Conservation (phyloP, 257 asterid genomes). For the Solanum gracilifrons region DNA sequence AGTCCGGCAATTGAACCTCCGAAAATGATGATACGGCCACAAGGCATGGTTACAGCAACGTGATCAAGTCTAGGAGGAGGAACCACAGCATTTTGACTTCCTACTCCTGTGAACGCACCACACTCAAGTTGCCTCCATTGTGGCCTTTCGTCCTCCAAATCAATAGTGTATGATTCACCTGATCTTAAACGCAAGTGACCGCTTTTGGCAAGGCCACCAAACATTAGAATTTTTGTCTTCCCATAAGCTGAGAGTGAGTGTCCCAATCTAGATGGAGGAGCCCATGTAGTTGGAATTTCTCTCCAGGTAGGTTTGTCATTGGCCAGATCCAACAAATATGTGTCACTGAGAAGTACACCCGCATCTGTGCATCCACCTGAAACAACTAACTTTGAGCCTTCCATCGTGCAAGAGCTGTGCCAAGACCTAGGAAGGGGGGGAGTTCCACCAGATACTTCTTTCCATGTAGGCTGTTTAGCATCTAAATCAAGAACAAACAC, state of each 20-base stretch:
- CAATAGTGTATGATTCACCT: conserved; percentile 76
- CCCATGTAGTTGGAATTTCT: conserved; percentile 61
- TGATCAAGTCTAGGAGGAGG: conserved; percentile 88
- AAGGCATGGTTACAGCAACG: conserved; percentile 82
- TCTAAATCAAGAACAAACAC: conserved; percentile 74
- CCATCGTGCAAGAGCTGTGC: conserved; percentile 91
- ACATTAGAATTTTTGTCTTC: conserved; percentile 62
- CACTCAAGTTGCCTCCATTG: conserved; percentile 78
- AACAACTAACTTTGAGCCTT: conserved; percentile 74
- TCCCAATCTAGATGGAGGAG: conserved; percentile 73
- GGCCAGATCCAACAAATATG: conserved; percentile 55
- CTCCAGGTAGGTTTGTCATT: conserved; percentile 63
- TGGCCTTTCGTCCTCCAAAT: conserved; percentile 60
- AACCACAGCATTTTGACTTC: conserved; percentile 55
- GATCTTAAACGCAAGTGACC: conserved; percentile 80
- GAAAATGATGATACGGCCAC: conserved; percentile 69
- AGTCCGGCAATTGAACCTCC: conserved; percentile 83
- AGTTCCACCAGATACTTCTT: conserved; percentile 59
- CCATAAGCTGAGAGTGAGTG: conserved; percentile 85
- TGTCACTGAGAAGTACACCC: conserved; percentile 73
- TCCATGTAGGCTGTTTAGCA: conserved; percentile 87
- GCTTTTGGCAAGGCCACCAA: conserved; percentile 84
- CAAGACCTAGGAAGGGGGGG: conserved; percentile 82
- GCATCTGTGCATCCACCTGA: conserved; percentile 92
- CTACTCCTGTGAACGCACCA: conserved; percentile 43